These are phyloP conservation scores for Gloeostereum incarnatum DNA, from an alignment of 768 basidiomycete species.

Conservation along the genomic window DNA sequence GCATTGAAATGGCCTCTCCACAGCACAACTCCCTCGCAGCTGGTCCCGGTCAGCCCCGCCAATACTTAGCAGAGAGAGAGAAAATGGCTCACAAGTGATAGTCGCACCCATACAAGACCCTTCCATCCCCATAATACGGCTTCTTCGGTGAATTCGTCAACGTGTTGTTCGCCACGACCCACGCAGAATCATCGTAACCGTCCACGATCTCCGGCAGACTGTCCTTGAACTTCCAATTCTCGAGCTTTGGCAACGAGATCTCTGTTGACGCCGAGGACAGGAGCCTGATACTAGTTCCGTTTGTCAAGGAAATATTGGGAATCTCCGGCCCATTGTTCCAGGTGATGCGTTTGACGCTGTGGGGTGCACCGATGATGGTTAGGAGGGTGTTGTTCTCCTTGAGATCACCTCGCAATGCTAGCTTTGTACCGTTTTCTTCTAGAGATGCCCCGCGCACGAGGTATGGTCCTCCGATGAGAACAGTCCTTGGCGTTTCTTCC, in stretches of 20 bases:
- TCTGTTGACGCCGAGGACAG: background rate
- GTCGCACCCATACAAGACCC: constrained; percentile 76
- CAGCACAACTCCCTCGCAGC: constrained; percentile 74
- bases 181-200: constrained; percentile 38
- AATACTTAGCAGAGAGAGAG: background rate
- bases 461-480: constrained; percentile 35
- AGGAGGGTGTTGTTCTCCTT: constrained; percentile 21
- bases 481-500: constrained; percentile 44
- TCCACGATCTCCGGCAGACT: constrained; percentile 45
- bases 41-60: constrained; percentile 13
- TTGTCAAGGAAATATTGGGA: constrained; percentile 20
- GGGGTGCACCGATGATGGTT: constrained; percentile 37
- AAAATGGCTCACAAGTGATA: constrained; percentile 61
- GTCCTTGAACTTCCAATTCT: constrained; percentile 41
- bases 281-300: background rate
- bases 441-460: constrained; percentile 28
- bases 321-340: no score
- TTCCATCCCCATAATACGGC: constrained; percentile 42
- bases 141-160: constrained; percentile 41
- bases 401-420: constrained; percentile 46
- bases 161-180: constrained; percentile 43
- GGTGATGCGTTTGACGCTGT: constrained; percentile 23
- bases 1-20: constrained; percentile 77
- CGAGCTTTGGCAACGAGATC: constrained; percentile 6
- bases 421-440: constrained; percentile 16